Conservation (phyloP, 805 yeast species). For the Scheffersomyces amazonensis region DNA sequence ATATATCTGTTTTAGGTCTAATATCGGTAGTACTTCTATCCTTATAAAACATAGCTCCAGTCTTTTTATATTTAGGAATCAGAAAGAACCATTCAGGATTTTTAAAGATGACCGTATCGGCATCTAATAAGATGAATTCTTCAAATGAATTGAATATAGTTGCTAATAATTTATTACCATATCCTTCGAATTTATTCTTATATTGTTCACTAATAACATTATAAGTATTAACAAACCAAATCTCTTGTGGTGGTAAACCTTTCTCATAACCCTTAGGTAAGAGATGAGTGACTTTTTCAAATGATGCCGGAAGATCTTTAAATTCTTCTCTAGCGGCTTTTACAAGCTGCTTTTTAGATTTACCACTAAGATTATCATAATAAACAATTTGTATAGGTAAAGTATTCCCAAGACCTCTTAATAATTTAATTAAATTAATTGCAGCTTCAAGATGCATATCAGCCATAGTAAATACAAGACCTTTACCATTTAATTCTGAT, state of each 20-base stretch:
- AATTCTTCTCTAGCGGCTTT: constrained; percentile 14
- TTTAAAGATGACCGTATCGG: constrained; percentile 34
- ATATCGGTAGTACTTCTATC: constrained; percentile 18
- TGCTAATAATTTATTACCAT: constrained; percentile 32
- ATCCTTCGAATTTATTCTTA: constrained; percentile 21
- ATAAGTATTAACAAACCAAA: constrained; percentile 22
- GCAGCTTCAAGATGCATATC: constrained; percentile 20
- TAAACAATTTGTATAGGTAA: constrained; percentile 31
- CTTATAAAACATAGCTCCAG: constrained; percentile 17
- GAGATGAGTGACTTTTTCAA: constrained; percentile 16
- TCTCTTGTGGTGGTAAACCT: constrained; percentile 23
- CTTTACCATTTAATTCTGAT: constrained; percentile 23
- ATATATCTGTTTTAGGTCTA: constrained; percentile 27
- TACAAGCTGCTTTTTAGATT: constrained; percentile 16
- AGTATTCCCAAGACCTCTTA: constrained; percentile 23
- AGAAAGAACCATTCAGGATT: constrained; percentile 14
- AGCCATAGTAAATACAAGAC: constrained; percentile 27
- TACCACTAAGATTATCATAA: constrained; percentile 17
- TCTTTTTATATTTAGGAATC: constrained; percentile 8
- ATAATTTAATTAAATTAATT: constrained; percentile 19
- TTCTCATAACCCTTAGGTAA: constrained; percentile 12
- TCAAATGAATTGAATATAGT: constrained; percentile 31
- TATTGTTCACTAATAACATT: constrained; percentile 14
- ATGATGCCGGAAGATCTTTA: constrained; percentile 16
- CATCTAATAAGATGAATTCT: constrained; percentile 34